Evolutionary conservation across 2,329 filamentous ascomycete species (phyloP).

Genomic region (Graphiopsis chlorocephala): DNA sequence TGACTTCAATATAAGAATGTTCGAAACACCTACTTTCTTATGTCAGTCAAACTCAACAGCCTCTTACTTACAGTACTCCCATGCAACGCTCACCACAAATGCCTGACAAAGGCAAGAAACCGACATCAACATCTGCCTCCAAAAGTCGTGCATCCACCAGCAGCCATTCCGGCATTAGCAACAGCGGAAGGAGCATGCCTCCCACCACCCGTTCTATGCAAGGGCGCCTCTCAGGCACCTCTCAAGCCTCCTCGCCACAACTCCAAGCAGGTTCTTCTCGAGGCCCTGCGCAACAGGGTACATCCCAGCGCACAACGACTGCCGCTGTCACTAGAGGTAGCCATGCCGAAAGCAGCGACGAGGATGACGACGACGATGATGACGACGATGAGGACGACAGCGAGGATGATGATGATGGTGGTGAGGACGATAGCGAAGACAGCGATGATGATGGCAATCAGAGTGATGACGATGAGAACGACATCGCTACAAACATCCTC

Average conservation of each 20-base stretch:
- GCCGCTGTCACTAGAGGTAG: background rate
- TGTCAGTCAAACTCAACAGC: background rate
- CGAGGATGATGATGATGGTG: background rate
- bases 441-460: background rate
- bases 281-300: background rate
- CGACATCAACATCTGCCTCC: background rate
- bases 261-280: background rate
- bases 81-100: background rate
- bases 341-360: background rate
- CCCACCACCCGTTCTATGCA: constrained; percentile 8
- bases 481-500: background rate
- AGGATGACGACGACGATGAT: background rate
- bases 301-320: background rate
- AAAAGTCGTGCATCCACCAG: background rate
- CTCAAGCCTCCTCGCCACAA: background rate
- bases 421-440: background rate
- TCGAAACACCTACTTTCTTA: background rate
- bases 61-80: background rate
- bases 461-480: background rate
- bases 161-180: background rate
- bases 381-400: background rate
- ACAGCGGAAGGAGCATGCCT: constrained; percentile 11
- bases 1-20: background rate
- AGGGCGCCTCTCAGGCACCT: background rate
- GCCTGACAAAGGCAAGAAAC: background rate